Evolutionary conservation across 306 rosid species (phyloP), one percentile per base, ranked within the genome.

Genomic region (Vigna hirtella): DNA sequence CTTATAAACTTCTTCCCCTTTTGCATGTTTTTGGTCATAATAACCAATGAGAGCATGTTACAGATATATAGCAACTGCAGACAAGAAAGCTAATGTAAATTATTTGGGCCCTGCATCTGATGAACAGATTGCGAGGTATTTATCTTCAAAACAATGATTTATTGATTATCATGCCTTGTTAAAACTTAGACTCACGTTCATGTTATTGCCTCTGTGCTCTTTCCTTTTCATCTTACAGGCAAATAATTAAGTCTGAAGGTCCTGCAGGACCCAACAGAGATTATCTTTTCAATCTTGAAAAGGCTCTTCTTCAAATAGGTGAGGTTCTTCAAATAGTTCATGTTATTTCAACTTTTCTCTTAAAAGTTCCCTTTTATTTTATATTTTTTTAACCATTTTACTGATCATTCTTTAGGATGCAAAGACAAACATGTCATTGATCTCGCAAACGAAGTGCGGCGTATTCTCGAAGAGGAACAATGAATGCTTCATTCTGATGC

Each of bases 261-360:
- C 98, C 98, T 7, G 81, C 98, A 48, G 98, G 98, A 78, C 96
- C 96, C 12, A 92, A 95, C 70, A 87, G 91, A 83, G 98, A 95
- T 83, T 92, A 92, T 74, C 87, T 90, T 76, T 95, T 95, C 80
- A 89, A 83, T 34, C 97, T 95, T 30, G 98, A 95, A 81, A 80
- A 87, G 64, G 93, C 92, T 74, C 91, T 92, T 77, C 83, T 81
- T 81, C 78, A 90, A 78, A 79, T 91, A 45, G 98, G 98, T 89
- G 48, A 83, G 84, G 38, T 40, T 80, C 30, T 68, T 53, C 34
- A n/a, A 48, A 30, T 1, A 49, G 50, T 47, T 70, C 62, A 59
- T 17, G 1, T 7, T 43, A 10, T 81, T 52, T 34, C 76, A 71
- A 73, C 70, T 67, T 34, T 72, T 80, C 64, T 61, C 38, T 58